These are phyloP conservation scores for Carex littledalei DNA, from an alignment of 176 grass and related monocot genomes.

Conservation along the genomic window DNA sequence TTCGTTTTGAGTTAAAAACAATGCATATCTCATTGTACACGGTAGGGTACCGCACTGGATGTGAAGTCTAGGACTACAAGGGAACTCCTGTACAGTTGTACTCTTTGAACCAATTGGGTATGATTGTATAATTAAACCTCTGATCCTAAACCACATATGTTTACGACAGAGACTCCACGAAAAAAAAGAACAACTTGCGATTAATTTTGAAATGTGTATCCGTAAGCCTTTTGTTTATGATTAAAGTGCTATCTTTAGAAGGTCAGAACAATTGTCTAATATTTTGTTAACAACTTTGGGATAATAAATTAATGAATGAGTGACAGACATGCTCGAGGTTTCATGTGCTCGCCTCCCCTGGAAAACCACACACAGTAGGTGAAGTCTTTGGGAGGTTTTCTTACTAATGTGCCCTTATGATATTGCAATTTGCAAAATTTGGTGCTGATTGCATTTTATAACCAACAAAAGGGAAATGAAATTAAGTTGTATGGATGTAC, in stretches of 20 bases:
- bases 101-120: background rate
- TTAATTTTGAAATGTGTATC: background rate
- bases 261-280: background rate
- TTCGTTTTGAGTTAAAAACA: no score
- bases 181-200: background rate
- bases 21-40: no score
- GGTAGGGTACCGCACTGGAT: no score
- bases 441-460: background rate
- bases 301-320: background rate
- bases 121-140: background rate
- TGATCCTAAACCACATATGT: background rate
- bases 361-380: background rate
- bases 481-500: background rate
- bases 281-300: background rate
- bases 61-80: background rate
- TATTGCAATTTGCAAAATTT: constrained; percentile 5
- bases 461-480: background rate
- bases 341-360: constrained; percentile 9
- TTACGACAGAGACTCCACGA: background rate
- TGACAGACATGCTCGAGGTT: constrained; percentile 33
- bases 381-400: background rate
- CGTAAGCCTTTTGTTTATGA: constrained; percentile 1
- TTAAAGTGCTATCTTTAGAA: background rate
- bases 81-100: background rate
- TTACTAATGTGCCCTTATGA: background rate